phyloP scores from a whole-genome alignment of 139 green algal genomes.

The Chlamydomonas sphaeroides region DNA sequence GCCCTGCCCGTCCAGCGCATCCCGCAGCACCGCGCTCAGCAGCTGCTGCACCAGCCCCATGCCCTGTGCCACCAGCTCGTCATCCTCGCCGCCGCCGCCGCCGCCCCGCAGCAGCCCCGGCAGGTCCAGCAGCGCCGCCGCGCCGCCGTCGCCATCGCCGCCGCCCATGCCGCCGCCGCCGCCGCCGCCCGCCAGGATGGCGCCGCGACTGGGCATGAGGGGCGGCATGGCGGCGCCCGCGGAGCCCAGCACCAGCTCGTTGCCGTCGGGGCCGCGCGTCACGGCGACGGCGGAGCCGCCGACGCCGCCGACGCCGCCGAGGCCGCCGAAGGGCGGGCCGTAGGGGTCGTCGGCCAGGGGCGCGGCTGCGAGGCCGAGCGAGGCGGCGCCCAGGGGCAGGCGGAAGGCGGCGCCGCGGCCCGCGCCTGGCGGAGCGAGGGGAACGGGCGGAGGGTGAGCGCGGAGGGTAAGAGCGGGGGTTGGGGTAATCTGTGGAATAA shows the following conservation, averaged over 20 bases:
- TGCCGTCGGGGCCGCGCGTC: conserved; percentile 31
- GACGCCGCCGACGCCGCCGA: background rate
- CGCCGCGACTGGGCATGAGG: conserved; percentile 9
- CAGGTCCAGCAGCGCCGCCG: background rate
- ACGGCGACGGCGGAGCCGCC: background rate
- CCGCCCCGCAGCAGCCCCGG: background rate
- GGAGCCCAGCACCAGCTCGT: conserved; percentile 25
- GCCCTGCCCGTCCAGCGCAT: background rate
- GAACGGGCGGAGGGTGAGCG: too few relatives aligned
- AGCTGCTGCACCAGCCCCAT: conserved; percentile 38
- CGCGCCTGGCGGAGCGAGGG: background rate
- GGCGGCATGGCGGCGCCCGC: conserved; percentile 27
- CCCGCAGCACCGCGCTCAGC: conserved; percentile 25
- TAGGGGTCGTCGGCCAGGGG: background rate
- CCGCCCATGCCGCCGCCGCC: background rate
- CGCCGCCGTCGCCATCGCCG: background rate
- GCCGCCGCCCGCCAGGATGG: conserved; percentile 11
- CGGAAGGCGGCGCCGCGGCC: background rate
- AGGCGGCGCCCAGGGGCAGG: background rate
- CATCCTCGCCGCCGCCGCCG: background rate
- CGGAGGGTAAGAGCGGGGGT: too few relatives aligned
- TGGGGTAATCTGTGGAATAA: too few relatives aligned
- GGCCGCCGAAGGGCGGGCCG: background rate
- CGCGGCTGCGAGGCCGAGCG: background rate
- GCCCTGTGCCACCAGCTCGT: conserved; percentile 11